Evolutionary conservation across 306 rosid genomes (phyloP), one percentile per base, ranked within the genome.

Genomic region (Senna siamea): DNA sequence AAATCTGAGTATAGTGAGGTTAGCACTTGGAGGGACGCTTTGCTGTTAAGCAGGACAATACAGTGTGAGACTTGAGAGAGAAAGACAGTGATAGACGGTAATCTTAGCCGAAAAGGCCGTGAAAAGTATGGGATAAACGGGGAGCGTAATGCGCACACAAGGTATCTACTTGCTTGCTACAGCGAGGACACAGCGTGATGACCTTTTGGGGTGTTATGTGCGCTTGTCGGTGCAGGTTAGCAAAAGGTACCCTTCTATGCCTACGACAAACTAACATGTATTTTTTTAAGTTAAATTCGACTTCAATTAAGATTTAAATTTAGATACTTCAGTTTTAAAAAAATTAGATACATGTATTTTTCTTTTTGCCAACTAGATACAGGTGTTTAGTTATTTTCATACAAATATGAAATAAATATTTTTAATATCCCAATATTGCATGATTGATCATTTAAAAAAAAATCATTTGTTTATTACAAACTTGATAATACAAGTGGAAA

Each of bases 21-120:
- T 82, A 44, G 72, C 70, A 51, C n/a, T n/a, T n/a, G n/a, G n/a
- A n/a, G 66, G 15, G 72, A 20, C 75, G 87, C 82, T 78, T 74
- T 64, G 83, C 80, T 76, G 80, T 85, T 38, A 90, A 83, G 81
- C 85, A 85, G 88, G 88, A 75, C 70, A 75, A 71, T 66, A 79
- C 77, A 53, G 44, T 48, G 78, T 7, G 55, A 44, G 71, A 43
- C 15, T 60, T 76, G 79, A 79, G 67, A 79, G 77, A 70, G 87
- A 79, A 38, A 83, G 69, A 79, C 54, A 83, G 76, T 71, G 70
- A 64, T 41, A 12, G 52, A 10, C 52, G 12, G 18, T 52, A 70
- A 71, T 70, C 34, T 18, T 43, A 43, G 38, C 38, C 30, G 34
- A 13, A 23, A 65, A 14, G 70, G 50, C 19, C 19, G 37, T 43